phyloP scores from a whole-genome alignment of 108 stramenopile genomes.

The Phaeodactylum tricornutum region DNA sequence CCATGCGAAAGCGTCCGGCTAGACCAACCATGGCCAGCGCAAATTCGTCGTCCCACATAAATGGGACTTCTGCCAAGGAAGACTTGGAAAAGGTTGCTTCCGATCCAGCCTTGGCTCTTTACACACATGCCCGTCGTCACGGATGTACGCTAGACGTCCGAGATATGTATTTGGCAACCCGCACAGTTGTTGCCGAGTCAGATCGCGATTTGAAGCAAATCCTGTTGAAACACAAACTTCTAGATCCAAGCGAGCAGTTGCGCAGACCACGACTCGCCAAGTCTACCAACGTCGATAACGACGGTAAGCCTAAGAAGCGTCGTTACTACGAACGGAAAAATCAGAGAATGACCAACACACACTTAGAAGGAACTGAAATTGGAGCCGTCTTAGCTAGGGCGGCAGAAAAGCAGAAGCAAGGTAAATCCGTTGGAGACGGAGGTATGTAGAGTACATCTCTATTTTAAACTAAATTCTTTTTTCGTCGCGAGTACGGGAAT shows the following conservation, averaged over 20 bases:
- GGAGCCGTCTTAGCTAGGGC: conserved; percentile 60
- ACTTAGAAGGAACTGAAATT: conserved; percentile 73
- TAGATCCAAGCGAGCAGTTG: conserved; percentile 72
- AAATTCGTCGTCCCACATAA: conserved; percentile 1
- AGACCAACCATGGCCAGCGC: conserved; percentile 14
- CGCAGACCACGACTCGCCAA: conserved; percentile 51
- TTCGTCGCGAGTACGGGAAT: not conserved
- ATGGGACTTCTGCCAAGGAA: conserved; percentile 14
- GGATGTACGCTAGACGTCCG: conserved; percentile 82
- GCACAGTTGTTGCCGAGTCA: conserved; percentile 35
- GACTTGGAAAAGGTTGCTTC: conserved; percentile 44
- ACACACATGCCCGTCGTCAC: conserved; percentile 67
- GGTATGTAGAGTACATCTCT: conserved; percentile 51
- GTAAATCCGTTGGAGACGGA: conserved; percentile 77
- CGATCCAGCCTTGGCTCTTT: conserved; percentile 47
- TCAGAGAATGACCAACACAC: conserved; percentile 80
- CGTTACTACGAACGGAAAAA: conserved; percentile 78
- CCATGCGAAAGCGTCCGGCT: conserved; percentile 32
- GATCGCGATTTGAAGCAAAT: conserved; percentile 50
- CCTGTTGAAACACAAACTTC: conserved; percentile 53
- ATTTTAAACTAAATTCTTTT: not conserved
- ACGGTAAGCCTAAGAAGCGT: conserved; percentile 78
- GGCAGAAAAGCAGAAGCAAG: conserved; percentile 62
- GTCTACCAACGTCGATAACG: conserved; percentile 60
- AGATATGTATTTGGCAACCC: conserved; percentile 59